phyloP scores from a whole-genome alignment of 2,329 filamentous ascomycete genomes.

The Metarhizium anisopliae region DNA sequence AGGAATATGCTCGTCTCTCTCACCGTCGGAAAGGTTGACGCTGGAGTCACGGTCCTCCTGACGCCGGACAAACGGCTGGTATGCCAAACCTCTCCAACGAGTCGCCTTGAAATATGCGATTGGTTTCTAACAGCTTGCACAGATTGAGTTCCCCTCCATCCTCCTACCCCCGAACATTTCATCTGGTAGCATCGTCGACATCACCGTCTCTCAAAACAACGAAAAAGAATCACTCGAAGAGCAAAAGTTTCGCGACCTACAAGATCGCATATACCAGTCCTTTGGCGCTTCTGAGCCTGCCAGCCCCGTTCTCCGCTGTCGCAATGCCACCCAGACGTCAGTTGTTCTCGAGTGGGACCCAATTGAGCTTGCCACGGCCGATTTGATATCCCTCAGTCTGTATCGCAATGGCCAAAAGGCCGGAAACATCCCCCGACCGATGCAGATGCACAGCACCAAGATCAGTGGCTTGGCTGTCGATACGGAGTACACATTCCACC shows the following conservation, averaged over 20 bases:
- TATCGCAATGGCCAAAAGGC: slow-evolving; percentile 97
- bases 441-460: slow-evolving; percentile 89
- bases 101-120: background rate
- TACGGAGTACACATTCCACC: slow-evolving; percentile 90
- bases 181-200: slow-evolving; percentile 95
- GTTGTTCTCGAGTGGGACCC: slow-evolving; percentile 98
- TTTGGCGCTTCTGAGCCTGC: slow-evolving; percentile 76
- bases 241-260: slow-evolving; percentile 71
- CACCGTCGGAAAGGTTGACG: slow-evolving; percentile 98
- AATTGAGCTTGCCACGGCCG: slow-evolving; percentile 83
- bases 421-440: slow-evolving; percentile 81
- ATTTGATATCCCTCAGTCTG: slow-evolving; percentile 78
- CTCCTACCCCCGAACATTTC: slow-evolving; percentile 91
- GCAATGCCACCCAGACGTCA: slow-evolving; percentile 97
- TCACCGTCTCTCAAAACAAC: slow-evolving; percentile 83
- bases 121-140: slow-evolving; percentile 6
- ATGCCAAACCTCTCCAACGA: slow-evolving; percentile 26
- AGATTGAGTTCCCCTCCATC: slow-evolving; percentile 99
- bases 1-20: slow-evolving; percentile 85
- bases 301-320: slow-evolving; percentile 74
- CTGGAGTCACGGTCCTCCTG: slow-evolving; percentile 91
- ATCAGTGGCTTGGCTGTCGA: slow-evolving; percentile 94
- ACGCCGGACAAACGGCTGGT: slow-evolving; percentile 96
- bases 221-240: slow-evolving; percentile 67
- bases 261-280: slow-evolving; percentile 75